Percentiles rank a stretch among this genome's conserved stretches.
Conservation (phyloP, 768 basidiomycete species). For the Leucosporidium scottii region DNA sequence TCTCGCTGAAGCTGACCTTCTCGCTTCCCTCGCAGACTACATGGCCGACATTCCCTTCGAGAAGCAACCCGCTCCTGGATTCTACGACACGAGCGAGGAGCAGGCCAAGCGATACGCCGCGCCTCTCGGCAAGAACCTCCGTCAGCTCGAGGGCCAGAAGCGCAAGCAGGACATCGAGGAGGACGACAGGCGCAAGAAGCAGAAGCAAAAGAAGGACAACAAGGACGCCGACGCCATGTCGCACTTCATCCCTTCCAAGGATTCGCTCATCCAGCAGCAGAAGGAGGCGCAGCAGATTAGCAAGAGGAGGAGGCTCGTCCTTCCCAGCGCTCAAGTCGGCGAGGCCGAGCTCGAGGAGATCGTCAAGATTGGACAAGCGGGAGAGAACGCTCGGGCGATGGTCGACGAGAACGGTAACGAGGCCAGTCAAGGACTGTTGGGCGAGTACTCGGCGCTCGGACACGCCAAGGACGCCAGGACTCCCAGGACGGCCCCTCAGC, state of each 20-base stretch:
- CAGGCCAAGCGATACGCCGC: conserved; percentile 77
- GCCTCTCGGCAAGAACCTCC: conserved; percentile 43
- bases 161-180: conserved; percentile 90
- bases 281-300: conserved; percentile 94
- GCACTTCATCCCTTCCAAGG: conserved; percentile 92
- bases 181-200: conserved; percentile 82
- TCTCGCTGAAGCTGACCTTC: conserved; percentile 15
- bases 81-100: conserved; percentile 94
- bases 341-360: conserved; percentile 94
- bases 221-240: conserved; percentile 55
- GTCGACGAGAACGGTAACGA: conserved; percentile 65
- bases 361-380: conserved; percentile 91
- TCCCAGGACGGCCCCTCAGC: conserved; percentile 85
- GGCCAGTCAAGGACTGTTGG: conserved; percentile 74
- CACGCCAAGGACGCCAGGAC: conserved; percentile 86
- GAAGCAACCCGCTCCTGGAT: conserved; percentile 88
- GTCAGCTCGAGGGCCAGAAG: conserved; percentile 56
- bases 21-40: conserved; percentile 54
- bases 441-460: conserved; percentile 86
- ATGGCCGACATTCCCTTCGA: conserved; percentile 98
- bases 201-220: conserved; percentile 64
- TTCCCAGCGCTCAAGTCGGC: conserved; percentile 87
- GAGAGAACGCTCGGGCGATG: conserved; percentile 77
- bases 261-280: conserved; percentile 66
- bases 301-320: conserved; percentile 68